Evolutionary conservation across 2,329 filamentous ascomycete species (phyloP).

Genomic region (Acrocalymma vagum): DNA sequence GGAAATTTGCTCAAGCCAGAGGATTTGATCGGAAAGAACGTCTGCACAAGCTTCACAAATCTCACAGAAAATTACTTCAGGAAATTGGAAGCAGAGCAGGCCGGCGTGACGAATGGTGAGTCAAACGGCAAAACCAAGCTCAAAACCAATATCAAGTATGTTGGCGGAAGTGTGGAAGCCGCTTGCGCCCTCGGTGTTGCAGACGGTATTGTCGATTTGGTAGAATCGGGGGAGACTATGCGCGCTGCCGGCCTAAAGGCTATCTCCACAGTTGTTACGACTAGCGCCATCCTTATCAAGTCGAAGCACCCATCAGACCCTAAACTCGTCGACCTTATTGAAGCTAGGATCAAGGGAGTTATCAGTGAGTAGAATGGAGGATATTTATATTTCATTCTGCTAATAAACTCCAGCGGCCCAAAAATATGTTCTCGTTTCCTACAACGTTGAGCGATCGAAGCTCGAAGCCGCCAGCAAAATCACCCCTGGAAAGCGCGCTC

Average conservation of each 20-base stretch:
- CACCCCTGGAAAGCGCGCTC: constrained; percentile 92
- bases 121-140: constrained; percentile 63
- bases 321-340: constrained; percentile 82
- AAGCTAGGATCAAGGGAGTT: constrained; percentile 87
- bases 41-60: constrained; percentile 94
- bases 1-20: constrained; percentile 73
- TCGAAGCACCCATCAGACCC: constrained; percentile 83
- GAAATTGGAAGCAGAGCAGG: constrained; percentile 69
- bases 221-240: constrained; percentile 99
- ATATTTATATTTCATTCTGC: constrained; percentile 3
- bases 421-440: constrained; percentile 92
- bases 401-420: constrained; percentile 71
- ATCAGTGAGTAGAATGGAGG: constrained; percentile 70
- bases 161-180: constrained; percentile 96
- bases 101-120: constrained; percentile 45
- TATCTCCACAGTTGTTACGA: constrained; percentile 91
- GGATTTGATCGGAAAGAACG: constrained; percentile 88
- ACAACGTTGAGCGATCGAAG: constrained; percentile 82
- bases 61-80: constrained; percentile 86
- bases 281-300: constrained; percentile 89
- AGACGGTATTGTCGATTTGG: constrained; percentile 96
- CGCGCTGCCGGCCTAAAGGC: constrained; percentile 91
- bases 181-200: constrained; percentile 95
- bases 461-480: constrained; percentile 75
- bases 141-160: constrained; percentile 88